Percentiles rank a stretch among this genome's conserved stretches.
Evolutionary conservation across 257 asterid genomes (phyloP).

Genomic region (Petunia axillaris): DNA sequence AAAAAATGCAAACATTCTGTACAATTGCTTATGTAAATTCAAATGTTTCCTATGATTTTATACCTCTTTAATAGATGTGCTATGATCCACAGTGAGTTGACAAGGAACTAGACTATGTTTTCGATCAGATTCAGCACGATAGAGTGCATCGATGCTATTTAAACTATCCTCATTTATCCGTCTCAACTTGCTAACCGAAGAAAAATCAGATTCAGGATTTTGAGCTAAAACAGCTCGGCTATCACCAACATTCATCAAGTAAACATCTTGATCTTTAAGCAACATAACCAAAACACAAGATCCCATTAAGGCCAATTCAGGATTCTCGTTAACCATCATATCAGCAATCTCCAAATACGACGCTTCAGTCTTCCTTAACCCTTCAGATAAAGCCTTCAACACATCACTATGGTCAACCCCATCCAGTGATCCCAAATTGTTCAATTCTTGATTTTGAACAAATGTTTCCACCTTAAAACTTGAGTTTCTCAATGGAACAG

Average conservation of each 20-base stretch:
- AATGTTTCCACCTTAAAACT: conserved; percentile 32
- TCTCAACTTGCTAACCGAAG: conserved; percentile 32
- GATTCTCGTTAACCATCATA: conserved; percentile 81
- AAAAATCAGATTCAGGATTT: conserved; percentile 46
- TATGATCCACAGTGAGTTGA: conserved; percentile 91
- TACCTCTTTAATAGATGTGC: conserved; percentile 83
- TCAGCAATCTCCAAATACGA: conserved; percentile 83
- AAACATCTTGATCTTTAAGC: conserved; percentile 90
- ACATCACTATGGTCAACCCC: conserved; percentile 65
- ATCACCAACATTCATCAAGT: conserved; percentile 93
- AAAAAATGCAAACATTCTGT: background rate
- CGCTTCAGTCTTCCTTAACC: conserved; percentile 76
- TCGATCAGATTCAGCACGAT: conserved; percentile 63
- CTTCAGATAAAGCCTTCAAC: conserved; percentile 80
- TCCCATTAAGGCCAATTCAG: conserved; percentile 95
- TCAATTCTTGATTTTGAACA: conserved; percentile 29
- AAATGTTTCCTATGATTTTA: background rate
- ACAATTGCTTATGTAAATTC: background rate
- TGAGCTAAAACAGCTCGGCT: conserved; percentile 84
- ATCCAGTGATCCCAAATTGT: conserved; percentile 37
- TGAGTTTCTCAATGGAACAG: conserved; percentile 24
- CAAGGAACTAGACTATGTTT: conserved; percentile 52
- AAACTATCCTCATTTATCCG: conserved; percentile 38
- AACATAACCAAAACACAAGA: conserved; percentile 93
- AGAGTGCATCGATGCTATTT: conserved; percentile 46